Evolutionary conservation across 108 stramenopile genomes (phyloP), one percentile per base, ranked within the genome.

Genomic region (Skeletonema potamos): DNA sequence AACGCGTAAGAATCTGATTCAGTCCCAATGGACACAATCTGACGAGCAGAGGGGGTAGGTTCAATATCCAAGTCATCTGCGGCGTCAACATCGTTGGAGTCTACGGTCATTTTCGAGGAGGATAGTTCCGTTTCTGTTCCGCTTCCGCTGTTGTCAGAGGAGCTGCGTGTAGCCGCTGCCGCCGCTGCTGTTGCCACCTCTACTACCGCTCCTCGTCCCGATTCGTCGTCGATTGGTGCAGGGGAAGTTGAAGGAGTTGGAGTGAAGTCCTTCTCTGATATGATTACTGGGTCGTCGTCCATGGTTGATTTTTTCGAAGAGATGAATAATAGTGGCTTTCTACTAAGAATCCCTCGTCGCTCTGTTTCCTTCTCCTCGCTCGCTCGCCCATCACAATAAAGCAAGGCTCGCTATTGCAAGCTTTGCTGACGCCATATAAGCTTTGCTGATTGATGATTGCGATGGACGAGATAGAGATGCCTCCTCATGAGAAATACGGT

Each of bases 1-100:
- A 97, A 97, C 20, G 93, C 85, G 62, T 91, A 89, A 2, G 76
- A 60, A 54, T 94, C 90, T 5, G 84, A 81, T 39, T 86, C 90
- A 22, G 78, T 89, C 13, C 92, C 96, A 60, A 96, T 86, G 33
- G 91, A 92, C 9, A 96, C 89, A 65, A 96, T 94, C 72, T 96
- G 91, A 15, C 86, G 61, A 0, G 94, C 83, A 7, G 69, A 66
- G 32, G 79, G 77, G 41, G 28, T 58, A 32, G 43, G 39, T 7
- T 43, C 36, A 20, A 67, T 46, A 20, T 55, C 66, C 26, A 68
- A 37, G 37, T 68, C 67, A 37, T 72, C 71, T 20, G 43, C 71
- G 28, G 46, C 61, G 29, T 24, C 37, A 4, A 55, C 48, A 22
- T 63, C 71, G 37, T 72, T 62, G 30, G 58, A 10, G 22, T 43